These are phyloP conservation scores for Daedalea quercina DNA, from an alignment of 768 basidiomycete species.

Conservation along the genomic window DNA sequence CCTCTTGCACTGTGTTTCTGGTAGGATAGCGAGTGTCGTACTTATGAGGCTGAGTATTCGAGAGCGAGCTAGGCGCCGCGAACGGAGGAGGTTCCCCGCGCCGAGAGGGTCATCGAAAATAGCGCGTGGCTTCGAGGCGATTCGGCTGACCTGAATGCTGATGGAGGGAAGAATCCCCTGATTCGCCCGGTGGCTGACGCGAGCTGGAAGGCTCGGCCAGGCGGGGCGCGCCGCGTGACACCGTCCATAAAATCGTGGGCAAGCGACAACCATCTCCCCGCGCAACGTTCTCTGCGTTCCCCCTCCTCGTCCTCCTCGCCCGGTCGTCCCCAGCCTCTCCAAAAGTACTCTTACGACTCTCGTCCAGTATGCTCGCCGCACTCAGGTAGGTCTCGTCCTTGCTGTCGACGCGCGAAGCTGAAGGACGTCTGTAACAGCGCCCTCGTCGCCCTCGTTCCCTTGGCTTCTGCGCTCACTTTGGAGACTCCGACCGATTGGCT, in stretches of 20 bases:
- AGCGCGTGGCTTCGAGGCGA: neutral
- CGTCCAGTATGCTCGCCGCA: conserved; percentile 41
- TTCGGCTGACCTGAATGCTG: neutral
- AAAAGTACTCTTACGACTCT: conserved; percentile 1
- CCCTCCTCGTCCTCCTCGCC: neutral
- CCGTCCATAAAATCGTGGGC: neutral
- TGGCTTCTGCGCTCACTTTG: conserved; percentile 28
- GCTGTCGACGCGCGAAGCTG: neutral
- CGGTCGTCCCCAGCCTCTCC: conserved; percentile 11
- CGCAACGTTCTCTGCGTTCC: neutral
- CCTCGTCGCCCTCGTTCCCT: conserved; percentile 38
- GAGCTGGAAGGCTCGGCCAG: neutral
- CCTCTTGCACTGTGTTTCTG: no score
- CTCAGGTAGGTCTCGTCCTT: conserved; percentile 31
- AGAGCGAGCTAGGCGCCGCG: no score
- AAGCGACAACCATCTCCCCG: neutral
- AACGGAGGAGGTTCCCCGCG: no score
- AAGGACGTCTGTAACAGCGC: conserved; percentile 22
- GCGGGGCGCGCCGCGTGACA: neutral
- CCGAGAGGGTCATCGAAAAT: neutral
- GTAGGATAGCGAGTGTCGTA: no score
- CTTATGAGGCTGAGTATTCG: no score
- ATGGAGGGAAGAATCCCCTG: no score
- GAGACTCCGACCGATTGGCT: conserved; percentile 27
- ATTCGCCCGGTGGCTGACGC: neutral